phyloP scores from a whole-genome alignment of 225 moss, liverwort and hornwort genomes.

The Marchantia paleacea region DNA sequence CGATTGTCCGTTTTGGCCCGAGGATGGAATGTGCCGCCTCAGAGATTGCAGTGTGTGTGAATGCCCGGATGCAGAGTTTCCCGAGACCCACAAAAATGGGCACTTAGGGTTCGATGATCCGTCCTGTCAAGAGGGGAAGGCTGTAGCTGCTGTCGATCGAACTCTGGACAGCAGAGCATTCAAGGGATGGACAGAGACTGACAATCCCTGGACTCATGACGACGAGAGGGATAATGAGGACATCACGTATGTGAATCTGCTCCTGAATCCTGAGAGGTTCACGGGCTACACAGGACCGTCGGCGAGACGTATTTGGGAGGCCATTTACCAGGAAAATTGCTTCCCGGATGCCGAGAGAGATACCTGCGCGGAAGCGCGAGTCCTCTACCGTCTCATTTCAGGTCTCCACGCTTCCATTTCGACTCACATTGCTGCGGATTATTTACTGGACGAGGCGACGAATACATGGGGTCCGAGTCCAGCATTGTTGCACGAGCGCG shows the following conservation, averaged over 20 bases:
- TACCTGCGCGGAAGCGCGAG: conserved; percentile 65
- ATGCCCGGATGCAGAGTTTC: conserved; percentile 90
- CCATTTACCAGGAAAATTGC: conserved; percentile 79
- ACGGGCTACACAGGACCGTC: conserved; percentile 86
- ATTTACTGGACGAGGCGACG: conserved; percentile 64
- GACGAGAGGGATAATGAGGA: conserved; percentile 72
- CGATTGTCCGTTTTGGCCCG: conserved; percentile 92
- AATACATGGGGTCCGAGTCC: conserved; percentile 70
- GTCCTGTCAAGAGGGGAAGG: conserved; percentile 79
- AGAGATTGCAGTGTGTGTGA: conserved; percentile 97
- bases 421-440: conserved; percentile 92
- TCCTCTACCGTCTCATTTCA: conserved; percentile 81
- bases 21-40: conserved; percentile 94
- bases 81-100: conserved; percentile 51
- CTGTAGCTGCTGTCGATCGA: conserved; percentile 73
- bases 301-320: conserved; percentile 86
- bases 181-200: conserved; percentile 79
- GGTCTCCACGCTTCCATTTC: conserved; percentile 86
- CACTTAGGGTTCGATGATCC: conserved; percentile 54
- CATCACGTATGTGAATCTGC: conserved; percentile 81
- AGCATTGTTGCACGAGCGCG: conserved; percentile 64
- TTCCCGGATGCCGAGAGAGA: conserved; percentile 76
- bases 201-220: conserved; percentile 90
- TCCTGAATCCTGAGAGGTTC: conserved; percentile 74
- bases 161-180: conserved; percentile 73